A percentile compares a stretch with the other conserved stretches of the same genome.
These are phyloP conservation scores for Colletotrichum cordylinicola DNA, from an alignment of 2,329 filamentous ascomycete species.

Conservation along the genomic window DNA sequence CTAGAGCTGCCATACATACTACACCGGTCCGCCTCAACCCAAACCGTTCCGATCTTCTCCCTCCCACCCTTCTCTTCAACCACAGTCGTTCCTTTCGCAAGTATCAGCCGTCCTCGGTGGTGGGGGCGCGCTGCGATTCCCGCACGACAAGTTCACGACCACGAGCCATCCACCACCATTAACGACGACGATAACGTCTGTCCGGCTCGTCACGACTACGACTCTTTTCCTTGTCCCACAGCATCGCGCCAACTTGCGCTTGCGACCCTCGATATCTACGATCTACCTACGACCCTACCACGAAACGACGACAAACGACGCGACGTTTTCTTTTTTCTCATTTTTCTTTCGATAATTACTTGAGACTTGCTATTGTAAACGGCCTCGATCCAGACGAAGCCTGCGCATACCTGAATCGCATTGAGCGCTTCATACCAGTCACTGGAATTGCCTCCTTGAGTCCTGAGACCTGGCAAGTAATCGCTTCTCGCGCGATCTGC, in stretches of 20 bases:
- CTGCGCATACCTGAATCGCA: background rate
- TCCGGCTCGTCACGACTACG: background rate
- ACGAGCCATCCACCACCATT: conserved; percentile 13
- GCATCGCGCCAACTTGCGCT: background rate
- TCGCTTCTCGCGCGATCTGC: background rate
- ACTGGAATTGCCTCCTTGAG: background rate
- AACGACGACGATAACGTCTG: background rate
- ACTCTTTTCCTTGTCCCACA: conserved; percentile 10
- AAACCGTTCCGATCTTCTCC: conserved; percentile 15
- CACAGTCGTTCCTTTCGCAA: conserved; percentile 24
- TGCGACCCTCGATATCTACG: conserved; percentile 3
- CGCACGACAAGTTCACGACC: conserved; percentile 4
- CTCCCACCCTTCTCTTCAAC: conserved; percentile 17
- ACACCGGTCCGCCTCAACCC: conserved; percentile 23
- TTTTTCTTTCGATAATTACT: background rate
- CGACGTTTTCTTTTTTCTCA: background rate
- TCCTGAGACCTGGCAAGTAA: background rate
- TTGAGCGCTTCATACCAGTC: background rate
- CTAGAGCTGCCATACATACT: conserved; percentile 23
- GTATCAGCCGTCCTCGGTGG: conserved; percentile 22
- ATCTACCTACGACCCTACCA: background rate
- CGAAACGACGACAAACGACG: conserved; percentile 13
- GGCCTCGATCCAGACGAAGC: conserved; percentile 6
- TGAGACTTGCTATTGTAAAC: background rate
- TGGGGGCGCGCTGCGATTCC: conserved; percentile 20